A percentile compares a stretch with the other conserved stretches of the same genome.
Evolutionary conservation across 2,329 filamentous ascomycete genomes (phyloP).

Genomic region (Aaosphaeria arxii): DNA sequence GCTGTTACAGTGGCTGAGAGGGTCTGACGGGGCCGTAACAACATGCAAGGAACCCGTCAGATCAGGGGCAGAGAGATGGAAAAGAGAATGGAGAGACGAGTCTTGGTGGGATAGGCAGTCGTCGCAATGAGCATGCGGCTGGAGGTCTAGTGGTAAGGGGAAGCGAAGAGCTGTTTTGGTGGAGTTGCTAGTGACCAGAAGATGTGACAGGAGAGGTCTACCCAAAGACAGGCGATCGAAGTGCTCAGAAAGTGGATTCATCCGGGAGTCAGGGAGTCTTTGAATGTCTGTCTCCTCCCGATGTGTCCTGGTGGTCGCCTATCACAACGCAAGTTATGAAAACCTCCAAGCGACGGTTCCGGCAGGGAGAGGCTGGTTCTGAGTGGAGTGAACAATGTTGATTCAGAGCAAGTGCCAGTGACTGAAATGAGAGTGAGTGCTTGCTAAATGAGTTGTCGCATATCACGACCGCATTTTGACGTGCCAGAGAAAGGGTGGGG

Average conservation of each 20-base stretch:
- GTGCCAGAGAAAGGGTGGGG: slow-evolving; percentile 18
- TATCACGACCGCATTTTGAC: slow-evolving; percentile 26
- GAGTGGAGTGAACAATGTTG: slow-evolving; percentile 25
- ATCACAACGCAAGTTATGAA: slow-evolving; percentile 24
- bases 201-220: slow-evolving; percentile 21
- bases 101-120: slow-evolving; percentile 17
- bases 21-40: slow-evolving; percentile 8
- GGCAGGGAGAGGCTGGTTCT: slow-evolving; percentile 21
- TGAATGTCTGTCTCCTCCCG: slow-evolving; percentile 30
- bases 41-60: slow-evolving; percentile 16
- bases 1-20: slow-evolving; percentile 9
- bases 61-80: slow-evolving; percentile 11
- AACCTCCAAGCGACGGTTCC: slow-evolving; percentile 27
- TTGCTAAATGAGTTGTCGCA: slow-evolving; percentile 28
- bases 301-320: slow-evolving; percentile 24
- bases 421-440: slow-evolving; percentile 34
- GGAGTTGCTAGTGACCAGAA: slow-evolving; percentile 26
- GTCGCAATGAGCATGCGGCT: slow-evolving; percentile 18
- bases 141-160: slow-evolving; percentile 13
- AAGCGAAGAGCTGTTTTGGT: slow-evolving; percentile 16
- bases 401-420: slow-evolving; percentile 36
- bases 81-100: slow-evolving; percentile 14
- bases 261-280: slow-evolving; percentile 34
- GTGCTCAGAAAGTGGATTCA: slow-evolving; percentile 35
- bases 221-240: slow-evolving; percentile 32